Evolutionary conservation across 2,329 filamentous ascomycete genomes (phyloP), one percentile per base, ranked within the genome.

Genomic region (Hawksworthiomyces lignivorus): DNA sequence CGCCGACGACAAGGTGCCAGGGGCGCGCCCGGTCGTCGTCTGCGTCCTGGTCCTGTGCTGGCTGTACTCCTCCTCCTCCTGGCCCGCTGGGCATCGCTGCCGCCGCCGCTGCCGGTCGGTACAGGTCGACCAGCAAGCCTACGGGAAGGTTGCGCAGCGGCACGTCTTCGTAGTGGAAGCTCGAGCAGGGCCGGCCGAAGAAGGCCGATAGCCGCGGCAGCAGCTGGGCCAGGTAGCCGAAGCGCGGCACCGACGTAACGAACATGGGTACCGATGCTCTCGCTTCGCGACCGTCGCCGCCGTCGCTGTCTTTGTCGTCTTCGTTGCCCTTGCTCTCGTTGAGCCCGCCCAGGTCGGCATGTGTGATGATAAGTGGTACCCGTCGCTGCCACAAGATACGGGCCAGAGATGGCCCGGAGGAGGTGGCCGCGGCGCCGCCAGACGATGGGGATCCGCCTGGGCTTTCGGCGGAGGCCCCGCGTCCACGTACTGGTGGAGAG

Each of bases 151-250:
- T 73, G 42, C 71, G 65, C 44, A 75, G 61, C 48, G 71, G 67
- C 14, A 76, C 61, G 41, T 70, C 65, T 46, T 76, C 72, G 52
- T 75, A 72, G 54, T 76, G 70, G 55, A 79, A 79, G 57, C 72
- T 76, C 24, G 72, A 75, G 59, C 73, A 77, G 4, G 72, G 63
- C 9, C 54, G 41, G 45, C 65, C 63, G 57, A 76, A 79, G 56
- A 76, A 79, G 48, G 67, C 59, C 1, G 66, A 61, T 35, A 78
- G 63, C 21, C 74, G 71, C 19, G 75, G 74, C 31, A 77, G 63
- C 24, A 79, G 64, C 47, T 77, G 62, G 10, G 75, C 69, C 8
- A 79, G 66, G 60, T 79, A 80, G 59, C 71, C 69, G 58, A 79
- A 75, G 51, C 75, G 73, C 35, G 75, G 73, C 44, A 78, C 62